Percentiles rank a stretch among this genome's conserved stretches.
Conservation (phyloP, 495 filamentous ascomycete genomes). For the Massariosphaeria phaeospora region DNA sequence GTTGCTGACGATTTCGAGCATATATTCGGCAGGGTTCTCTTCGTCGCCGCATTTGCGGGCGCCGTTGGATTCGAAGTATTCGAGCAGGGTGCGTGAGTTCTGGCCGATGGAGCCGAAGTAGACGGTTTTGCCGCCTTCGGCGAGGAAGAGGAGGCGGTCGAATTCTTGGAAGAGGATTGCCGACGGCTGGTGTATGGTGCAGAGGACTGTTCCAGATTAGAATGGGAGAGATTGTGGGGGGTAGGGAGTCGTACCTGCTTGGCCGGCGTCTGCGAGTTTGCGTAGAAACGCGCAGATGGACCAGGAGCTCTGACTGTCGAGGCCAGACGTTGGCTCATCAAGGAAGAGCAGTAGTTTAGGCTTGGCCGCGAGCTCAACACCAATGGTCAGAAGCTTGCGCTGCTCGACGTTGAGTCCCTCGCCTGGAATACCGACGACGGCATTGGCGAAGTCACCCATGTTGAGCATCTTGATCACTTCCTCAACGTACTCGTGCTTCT, state of each 20-base stretch:
- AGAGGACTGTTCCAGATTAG: too few relatives aligned
- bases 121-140: conserved; percentile 72
- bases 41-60: conserved; percentile 63
- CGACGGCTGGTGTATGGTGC: conserved; percentile 88
- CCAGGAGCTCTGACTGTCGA: conserved; percentile 19
- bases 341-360: conserved; percentile 77
- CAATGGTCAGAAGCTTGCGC: conserved; percentile 78
- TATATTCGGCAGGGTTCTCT: conserved; percentile 89
- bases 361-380: conserved; percentile 86
- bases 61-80: conserved; percentile 76
- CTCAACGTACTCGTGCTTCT: conserved; percentile 80
- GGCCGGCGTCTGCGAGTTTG: conserved; percentile 73
- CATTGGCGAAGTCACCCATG: conserved; percentile 81
- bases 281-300: conserved; percentile 67
- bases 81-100: conserved; percentile 62
- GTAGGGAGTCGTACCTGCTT: too few relatives aligned
- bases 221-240: too few relatives aligned
- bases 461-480: conserved; percentile 82
- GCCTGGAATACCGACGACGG: conserved; percentile 76
- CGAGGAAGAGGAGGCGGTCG: conserved; percentile 74
- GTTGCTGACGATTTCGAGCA: conserved; percentile 58
- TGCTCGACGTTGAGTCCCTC: conserved; percentile 87
- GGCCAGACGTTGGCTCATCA: conserved; percentile 66
- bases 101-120: conserved; percentile 88
- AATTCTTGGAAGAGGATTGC: conserved; percentile 86